Evolutionary conservation across 169 alveolate species (phyloP).

Genomic region (Eimeria brunetti): DNA sequence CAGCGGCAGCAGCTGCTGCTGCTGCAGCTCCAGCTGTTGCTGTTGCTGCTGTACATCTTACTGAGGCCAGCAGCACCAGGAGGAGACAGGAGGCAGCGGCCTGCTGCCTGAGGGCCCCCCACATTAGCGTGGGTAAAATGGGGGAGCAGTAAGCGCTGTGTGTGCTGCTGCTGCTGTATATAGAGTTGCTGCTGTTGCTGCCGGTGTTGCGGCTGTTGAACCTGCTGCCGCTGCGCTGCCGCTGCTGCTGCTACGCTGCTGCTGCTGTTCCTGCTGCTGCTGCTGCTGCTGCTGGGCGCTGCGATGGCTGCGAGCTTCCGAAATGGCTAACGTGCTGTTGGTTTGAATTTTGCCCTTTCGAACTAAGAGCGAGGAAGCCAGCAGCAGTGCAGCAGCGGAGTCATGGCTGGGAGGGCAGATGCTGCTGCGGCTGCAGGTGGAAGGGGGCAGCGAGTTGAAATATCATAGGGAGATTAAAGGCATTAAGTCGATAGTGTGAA

Average conservation of each 20-base stretch:
- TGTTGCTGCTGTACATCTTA: background rate
- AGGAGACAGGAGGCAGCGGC: background rate
- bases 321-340: background rate
- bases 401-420: background rate
- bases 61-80: slow-evolving; percentile 2
- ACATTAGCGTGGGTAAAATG: background rate
- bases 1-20: background rate
- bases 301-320: background rate
- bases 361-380: background rate
- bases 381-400: background rate
- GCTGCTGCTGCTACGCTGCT: no score
- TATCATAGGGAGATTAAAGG: background rate
- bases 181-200: background rate
- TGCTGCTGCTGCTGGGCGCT: slow-evolving; percentile 10
- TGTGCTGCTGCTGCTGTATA: background rate
- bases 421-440: background rate
- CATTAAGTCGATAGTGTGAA: background rate
- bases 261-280: background rate
- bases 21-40: background rate
- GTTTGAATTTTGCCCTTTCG: background rate
- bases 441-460: background rate
- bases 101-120: background rate
- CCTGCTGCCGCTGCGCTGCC: slow-evolving; percentile 16
- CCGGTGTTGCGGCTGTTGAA: background rate
- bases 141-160: background rate